Conservation (phyloP, 495 filamentous ascomycete species). For the Neurospora tetraspora region DNA sequence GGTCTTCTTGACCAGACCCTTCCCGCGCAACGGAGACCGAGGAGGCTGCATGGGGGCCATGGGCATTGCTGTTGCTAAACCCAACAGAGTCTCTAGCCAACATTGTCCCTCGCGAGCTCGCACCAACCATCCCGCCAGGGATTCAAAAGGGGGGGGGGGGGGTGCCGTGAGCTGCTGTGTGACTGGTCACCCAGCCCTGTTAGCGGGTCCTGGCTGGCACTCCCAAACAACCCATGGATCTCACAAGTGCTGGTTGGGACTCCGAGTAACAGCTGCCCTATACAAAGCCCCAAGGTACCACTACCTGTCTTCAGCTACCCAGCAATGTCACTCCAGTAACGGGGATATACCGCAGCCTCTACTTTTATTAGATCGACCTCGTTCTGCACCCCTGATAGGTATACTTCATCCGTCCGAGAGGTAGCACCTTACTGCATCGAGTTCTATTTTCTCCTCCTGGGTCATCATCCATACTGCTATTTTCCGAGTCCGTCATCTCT, state of each 20-base stretch:
- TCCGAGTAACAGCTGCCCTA: not conserved
- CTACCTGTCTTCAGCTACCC: not conserved
- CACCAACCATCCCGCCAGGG: constrained; percentile 12
- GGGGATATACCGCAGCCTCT: constrained; percentile 5
- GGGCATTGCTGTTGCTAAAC: not conserved
- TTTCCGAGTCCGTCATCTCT: constrained; percentile 8
- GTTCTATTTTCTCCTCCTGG: constrained; percentile 18
- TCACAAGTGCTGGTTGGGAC: not conserved
- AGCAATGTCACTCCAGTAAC: constrained; percentile 7
- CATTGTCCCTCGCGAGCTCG: constrained; percentile 1
- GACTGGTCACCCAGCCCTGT: constrained; percentile 16
- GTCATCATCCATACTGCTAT: constrained; percentile 11
- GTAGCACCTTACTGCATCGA: not conserved
- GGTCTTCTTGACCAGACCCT: not conserved
- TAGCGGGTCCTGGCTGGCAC: constrained; percentile 6
- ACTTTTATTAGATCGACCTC: constrained; percentile 16
- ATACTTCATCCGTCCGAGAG: not conserved
- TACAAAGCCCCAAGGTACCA: not conserved
- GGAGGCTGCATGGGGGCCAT: not conserved
- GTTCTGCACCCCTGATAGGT: constrained; percentile 15
- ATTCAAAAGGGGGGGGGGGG: not conserved
- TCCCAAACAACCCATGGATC: constrained; percentile 2
- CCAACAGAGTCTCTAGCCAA: not conserved
- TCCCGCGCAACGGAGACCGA: not conserved
- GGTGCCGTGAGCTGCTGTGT: constrained; percentile 10